Base-by-base conservation (phyloP, 2,329 filamentous ascomycete species). In the Neonectria ditissima region DNA sequence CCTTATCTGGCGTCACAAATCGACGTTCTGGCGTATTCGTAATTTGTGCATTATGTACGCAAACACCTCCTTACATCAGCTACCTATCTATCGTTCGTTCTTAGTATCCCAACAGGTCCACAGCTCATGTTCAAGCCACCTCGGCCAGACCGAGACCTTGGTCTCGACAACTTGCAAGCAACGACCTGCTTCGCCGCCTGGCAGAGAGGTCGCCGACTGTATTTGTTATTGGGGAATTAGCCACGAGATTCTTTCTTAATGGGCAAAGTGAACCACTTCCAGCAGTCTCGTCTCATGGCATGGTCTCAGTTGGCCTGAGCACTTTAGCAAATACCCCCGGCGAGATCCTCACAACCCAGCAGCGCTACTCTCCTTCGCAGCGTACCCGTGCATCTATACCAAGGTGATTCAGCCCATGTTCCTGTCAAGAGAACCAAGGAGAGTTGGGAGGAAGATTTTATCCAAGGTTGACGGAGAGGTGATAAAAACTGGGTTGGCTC, bases 341-440 rank as follows among this genome's bases (percentile, higher is more conserved):
- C 7, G 39, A 53, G 22, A 24, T 51, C 14, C 45, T 58, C 47
- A 8, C n/a, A n/a, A 51, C 48, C 5, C 26, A 59, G 14, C 59
- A 62, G 16, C 39, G 62, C 10, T 84, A 80, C 66, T 76, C 75
- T 51, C 78, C 78, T 39, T 83, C 82, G 9, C 74, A 79, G 20
- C 75, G 20, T 80, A 80, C 52, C 74, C 74, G 1, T 80, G 81
- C 60, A 72, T 76, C 10, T 69, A 74, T 60, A 77, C 77, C 0
- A n/a, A n/a, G n/a, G n/a, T n/a, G n/a, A n/a, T n/a, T 77, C 76
- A 9, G 69, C 69, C 1, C 60, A 58, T 4, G 34, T 52, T 4
- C 70, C 70, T 4, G 74, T 71, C 28, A 56, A 52, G 7, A 69
- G 65, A 14, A 77, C 74, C 5, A 76, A 74, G 57, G 75, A 80